A percentile compares a stretch with the other conserved stretches of the same genome.
phyloP scores from a whole-genome alignment of 768 basidiomycete species.

The Russula virescens region DNA sequence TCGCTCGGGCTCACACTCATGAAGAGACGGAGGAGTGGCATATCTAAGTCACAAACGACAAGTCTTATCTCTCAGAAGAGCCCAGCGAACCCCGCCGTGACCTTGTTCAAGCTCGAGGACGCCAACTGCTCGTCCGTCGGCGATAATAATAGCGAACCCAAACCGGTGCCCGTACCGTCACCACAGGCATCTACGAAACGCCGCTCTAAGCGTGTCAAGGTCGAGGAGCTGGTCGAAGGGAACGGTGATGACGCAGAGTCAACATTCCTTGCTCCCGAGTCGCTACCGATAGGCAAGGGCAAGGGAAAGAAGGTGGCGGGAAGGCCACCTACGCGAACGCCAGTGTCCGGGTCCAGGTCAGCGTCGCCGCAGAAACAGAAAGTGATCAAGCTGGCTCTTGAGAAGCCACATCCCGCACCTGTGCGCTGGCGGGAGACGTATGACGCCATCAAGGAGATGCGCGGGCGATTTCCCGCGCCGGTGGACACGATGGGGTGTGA shows the following conservation, averaged over 20 bases:
- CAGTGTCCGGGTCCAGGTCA: constrained; percentile 1
- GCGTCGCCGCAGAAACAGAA: constrained; percentile 50
- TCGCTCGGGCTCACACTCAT: not conserved
- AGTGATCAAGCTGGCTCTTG: constrained; percentile 47
- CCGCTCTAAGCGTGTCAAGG: constrained; percentile 33
- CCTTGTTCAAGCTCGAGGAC: constrained; percentile 25
- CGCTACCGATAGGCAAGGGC: not conserved
- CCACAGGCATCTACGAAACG: constrained; percentile 16
- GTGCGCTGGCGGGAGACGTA: constrained; percentile 64
- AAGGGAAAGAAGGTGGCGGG: not conserved
- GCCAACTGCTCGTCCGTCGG: not conserved
- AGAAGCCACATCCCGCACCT: constrained; percentile 62
- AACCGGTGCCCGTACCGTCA: constrained; percentile 3
- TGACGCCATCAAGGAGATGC: constrained; percentile 69
- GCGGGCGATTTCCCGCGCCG: constrained; percentile 65
- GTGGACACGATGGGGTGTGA: constrained; percentile 94
- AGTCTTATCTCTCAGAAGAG: constrained; percentile 15
- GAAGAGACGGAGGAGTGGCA: constrained; percentile 10
- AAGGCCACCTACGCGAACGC: constrained; percentile 12
- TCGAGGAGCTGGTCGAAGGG: not conserved
- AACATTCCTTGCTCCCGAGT: not conserved
- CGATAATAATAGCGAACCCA: constrained; percentile 1
- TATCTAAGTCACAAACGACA: not conserved
- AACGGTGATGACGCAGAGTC: constrained; percentile 12
- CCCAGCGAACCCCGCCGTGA: constrained; percentile 18